These are phyloP conservation scores for Termitomyces heimii DNA, from an alignment of 768 basidiomycete genomes.

Conservation along the genomic window DNA sequence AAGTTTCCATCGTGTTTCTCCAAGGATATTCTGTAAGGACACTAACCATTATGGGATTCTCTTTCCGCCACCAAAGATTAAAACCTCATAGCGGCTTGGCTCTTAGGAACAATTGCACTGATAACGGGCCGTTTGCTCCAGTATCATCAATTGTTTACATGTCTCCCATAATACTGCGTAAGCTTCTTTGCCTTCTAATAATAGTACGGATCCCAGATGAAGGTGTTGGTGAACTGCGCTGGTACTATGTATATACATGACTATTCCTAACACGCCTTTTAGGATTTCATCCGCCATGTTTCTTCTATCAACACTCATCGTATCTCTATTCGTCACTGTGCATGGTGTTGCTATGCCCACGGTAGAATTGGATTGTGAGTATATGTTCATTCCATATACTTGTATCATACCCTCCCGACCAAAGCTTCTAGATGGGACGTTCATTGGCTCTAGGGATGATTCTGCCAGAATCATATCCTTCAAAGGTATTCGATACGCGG, in stretches of 20 bases:
- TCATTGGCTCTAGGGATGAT: constrained; percentile 24
- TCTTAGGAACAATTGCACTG: not conserved
- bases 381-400: not conserved
- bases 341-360: not conserved
- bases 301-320: not conserved
- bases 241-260: not conserved
- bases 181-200: not conserved
- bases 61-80: not conserved
- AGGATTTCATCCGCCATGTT: not conserved
- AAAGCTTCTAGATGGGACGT: constrained; percentile 19
- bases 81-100: too few relatives aligned
- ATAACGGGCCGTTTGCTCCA: not conserved
- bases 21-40: too few relatives aligned
- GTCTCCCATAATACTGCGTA: not conserved
- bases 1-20: not conserved
- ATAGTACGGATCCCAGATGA: not conserved
- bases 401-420: not conserved
- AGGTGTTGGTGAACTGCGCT: not conserved
- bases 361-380: constrained; percentile 1
- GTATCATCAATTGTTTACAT: not conserved
- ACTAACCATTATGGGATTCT: not conserved
- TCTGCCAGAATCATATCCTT: constrained; percentile 29
- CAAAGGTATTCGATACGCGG: constrained; percentile 36
- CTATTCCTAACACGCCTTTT: not conserved
- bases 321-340: not conserved